Evolutionary conservation across 2,329 filamentous ascomycete genomes (phyloP), one percentile per base, ranked within the genome.

Genomic region (Fusarium scirpi): DNA sequence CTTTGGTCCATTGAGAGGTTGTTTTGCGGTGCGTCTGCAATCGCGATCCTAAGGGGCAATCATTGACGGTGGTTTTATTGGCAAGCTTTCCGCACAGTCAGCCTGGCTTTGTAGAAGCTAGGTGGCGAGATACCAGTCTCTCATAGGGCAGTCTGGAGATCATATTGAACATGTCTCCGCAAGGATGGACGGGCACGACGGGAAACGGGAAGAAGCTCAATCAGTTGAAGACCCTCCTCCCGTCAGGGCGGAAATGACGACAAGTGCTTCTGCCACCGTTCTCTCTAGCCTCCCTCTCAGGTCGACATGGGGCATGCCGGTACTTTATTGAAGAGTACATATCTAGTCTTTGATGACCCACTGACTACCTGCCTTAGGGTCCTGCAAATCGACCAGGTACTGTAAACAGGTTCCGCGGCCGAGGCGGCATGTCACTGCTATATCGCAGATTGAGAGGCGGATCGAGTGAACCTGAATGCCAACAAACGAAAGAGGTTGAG

Each of bases 401-500:
- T 38, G 34, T 38, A 62, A 71, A 62, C 64, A 61, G 68, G 68
- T 71, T 71, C 68, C 59, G 69, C 55, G 67, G 59, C 44, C 52
- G 38, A 71, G 49, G 52, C 59, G 52, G 64, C 60, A 71, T 71
- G 68, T 71, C 68, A 71, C 64, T 69, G 56, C 60, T 56, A 38
- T 71, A 66, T 71, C 68, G 52, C 51, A 48, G 52, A 54, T 62
- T 69, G 56, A 56, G 49, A 65, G 64, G 63, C 46, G 44, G 45
- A 66, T 71, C 53, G 51, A 57, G 30, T 45, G 32, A 43, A 45
- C 24, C n/a, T 29, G 52, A 67, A 48, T 25, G 30, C 44, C 25
- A 59, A 32, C 30, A 64, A 60, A 27, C 45, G 38, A 49, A 48
- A 64, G 62, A 48, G 44, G 51, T 60, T 43, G 59, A 46, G 55